Percentiles rank a stretch among this genome's conserved stretches.
Evolutionary conservation across 192 early-diverging fungal genomes (phyloP).

Genomic region (Linnemannia zychae): DNA sequence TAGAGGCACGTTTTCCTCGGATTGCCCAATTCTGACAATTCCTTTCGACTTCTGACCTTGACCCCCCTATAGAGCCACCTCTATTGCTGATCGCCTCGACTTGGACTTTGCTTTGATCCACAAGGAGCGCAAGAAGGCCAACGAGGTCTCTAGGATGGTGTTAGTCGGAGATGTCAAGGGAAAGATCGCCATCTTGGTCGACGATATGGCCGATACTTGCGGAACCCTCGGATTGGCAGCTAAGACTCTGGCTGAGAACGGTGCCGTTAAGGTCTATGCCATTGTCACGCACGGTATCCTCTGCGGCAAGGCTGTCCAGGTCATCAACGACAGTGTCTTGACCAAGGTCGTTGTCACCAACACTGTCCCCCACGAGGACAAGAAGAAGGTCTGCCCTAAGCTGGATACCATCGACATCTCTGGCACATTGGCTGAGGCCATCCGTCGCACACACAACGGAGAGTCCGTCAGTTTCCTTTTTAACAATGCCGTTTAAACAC

Average conservation of each 20-base stretch:
- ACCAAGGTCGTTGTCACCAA: slow-evolving; percentile 86
- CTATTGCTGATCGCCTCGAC: slow-evolving; percentile 90
- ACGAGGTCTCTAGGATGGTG: slow-evolving; percentile 92
- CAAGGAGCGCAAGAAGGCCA: slow-evolving; percentile 94
- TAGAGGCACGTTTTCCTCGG: not conserved
- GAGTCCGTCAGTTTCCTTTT: slow-evolving; percentile 93
- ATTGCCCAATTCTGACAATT: slow-evolving; percentile 6
- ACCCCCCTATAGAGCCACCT: slow-evolving; percentile 69
- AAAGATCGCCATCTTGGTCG: slow-evolving; percentile 94
- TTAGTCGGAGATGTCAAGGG: slow-evolving; percentile 94
- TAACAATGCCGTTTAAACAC: slow-evolving; percentile 54
- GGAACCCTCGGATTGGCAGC: slow-evolving; percentile 92
- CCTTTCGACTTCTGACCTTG: not conserved
- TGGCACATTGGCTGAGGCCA: slow-evolving; percentile 87
- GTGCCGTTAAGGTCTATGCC: slow-evolving; percentile 94
- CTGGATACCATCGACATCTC: slow-evolving; percentile 87
- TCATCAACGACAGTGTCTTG: slow-evolving; percentile 82
- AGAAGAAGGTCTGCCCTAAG: slow-evolving; percentile 83
- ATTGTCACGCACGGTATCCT: slow-evolving; percentile 96
- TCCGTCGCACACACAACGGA: slow-evolving; percentile 95
- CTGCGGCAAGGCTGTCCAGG: slow-evolving; percentile 92
- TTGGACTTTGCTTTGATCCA: slow-evolving; percentile 98
- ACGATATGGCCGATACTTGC: slow-evolving; percentile 98
- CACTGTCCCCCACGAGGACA: slow-evolving; percentile 86
- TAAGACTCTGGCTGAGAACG: slow-evolving; percentile 88